These are phyloP conservation scores for Epichloe sylvatica DNA, from an alignment of 2,329 filamentous ascomycete species.

Conservation along the genomic window DNA sequence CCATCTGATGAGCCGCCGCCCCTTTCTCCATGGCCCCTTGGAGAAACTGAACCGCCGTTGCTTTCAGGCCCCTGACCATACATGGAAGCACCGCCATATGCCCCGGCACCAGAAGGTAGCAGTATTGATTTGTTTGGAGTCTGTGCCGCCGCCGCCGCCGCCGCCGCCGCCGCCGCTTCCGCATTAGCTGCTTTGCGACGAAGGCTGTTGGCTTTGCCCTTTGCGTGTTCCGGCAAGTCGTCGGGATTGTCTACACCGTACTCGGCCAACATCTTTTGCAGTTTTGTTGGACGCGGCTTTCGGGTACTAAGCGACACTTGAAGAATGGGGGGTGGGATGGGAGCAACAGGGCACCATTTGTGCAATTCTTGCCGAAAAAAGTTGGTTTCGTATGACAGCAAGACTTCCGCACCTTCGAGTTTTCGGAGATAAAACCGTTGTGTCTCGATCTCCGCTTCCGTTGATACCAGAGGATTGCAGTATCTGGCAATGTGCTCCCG, in stretches of 20 bases:
- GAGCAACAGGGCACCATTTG: conserved; percentile 84
- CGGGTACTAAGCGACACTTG: conserved; percentile 82
- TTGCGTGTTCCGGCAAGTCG: conserved; percentile 70
- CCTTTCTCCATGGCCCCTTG: neutral
- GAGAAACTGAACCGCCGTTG: conserved; percentile 7
- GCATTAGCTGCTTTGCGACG: conserved; percentile 57
- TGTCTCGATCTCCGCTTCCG: conserved; percentile 72
- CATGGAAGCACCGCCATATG: conserved; percentile 15
- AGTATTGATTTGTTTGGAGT: conserved; percentile 8
- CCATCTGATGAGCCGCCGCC: neutral
- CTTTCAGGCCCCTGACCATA: conserved; percentile 9
- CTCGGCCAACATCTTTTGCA: conserved; percentile 85
- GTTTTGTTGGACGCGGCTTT: conserved; percentile 90
- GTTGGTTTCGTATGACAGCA: conserved; percentile 88
- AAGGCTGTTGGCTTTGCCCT: conserved; percentile 60
- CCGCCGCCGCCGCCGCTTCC: conserved; percentile 32
- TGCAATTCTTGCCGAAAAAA: conserved; percentile 94
- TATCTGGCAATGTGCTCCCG: conserved; percentile 67
- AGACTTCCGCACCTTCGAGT: conserved; percentile 89
- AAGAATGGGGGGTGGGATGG: conserved; percentile 74
- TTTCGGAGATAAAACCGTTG: conserved; percentile 94
- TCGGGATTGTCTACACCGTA: conserved; percentile 83
- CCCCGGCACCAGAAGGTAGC: conserved; percentile 8
- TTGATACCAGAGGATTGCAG: conserved; percentile 69
- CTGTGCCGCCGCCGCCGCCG: conserved; percentile 14